These are phyloP conservation scores for Prunus persica DNA, from an alignment of 306 rosid species.

Conservation along the genomic window Prunus_persica_NCBIv2 NC_034016.1:14789001-14789500, in stretches of 20 bases:
- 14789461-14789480: background rate
- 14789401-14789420: background rate
- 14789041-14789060: background rate
- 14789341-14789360: background rate
- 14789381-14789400: background rate
- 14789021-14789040: background rate
- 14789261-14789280: background rate
- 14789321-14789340: background rate
- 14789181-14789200: slow-evolving; percentile 2
- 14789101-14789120: slow-evolving; percentile 87
- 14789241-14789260: background rate
- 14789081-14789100: slow-evolving; percentile 79
- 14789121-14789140: slow-evolving; percentile 86
- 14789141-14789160: slow-evolving; percentile 62
- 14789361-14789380: background rate
- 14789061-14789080: slow-evolving; percentile 42
- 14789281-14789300: too few species aligned
- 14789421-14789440: background rate
- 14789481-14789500: background rate
- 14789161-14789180: slow-evolving; percentile 15
- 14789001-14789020: slow-evolving; percentile 9
- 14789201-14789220: background rate
- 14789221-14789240: background rate
- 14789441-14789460: background rate
- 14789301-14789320: background rate